Base-by-base conservation (phyloP, 768 basidiomycete genomes). In the Hericium erinaceus region DNA sequence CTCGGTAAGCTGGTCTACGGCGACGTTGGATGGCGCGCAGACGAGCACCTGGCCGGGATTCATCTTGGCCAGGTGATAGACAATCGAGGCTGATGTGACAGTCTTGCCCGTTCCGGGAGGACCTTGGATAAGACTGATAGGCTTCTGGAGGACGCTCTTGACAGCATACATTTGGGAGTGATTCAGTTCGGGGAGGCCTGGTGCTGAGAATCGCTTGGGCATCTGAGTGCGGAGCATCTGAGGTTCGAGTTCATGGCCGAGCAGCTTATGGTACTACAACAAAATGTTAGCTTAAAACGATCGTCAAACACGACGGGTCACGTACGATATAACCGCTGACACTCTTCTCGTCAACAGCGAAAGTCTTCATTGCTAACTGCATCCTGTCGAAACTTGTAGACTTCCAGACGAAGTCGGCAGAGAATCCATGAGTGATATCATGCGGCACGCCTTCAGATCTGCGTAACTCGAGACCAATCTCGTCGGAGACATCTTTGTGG, bases 131-230 rank as follows among this genome's bases (percentile, higher is more conserved):
- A 99, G 79, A 66, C 92, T 94, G 60, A 99, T 80, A 20, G 97
- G 97, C 73, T 98, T 98, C 72, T 99, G 97, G 12, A 99, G 77
- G 7, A 99, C 95, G 64, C 92, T 95, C 77, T 98, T 99, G 68
- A 99, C 97, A 2, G 97, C 97, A 73, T 92, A 95, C 92, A 99
- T 98, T 70, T 99, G 97, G 20, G 95, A 98, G 68, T 98, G 95
- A 67, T 99, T 99, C 67, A 99, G 84, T 69, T 99, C 97, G 3
- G 97, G 97, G 40, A 99, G 84, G 26, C 93, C 92, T 10, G 95
- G 95, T 0, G 97, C 97, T 2, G 95, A 98, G 69, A 98, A 97
- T 39, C 91, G 85, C 71, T 97, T 95, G 2, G 94, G 93, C 93
- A 97, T 95, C 69, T 94, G 89, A 1, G 89, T 92, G 28, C 87